A percentile compares a stretch with the other conserved stretches of the same genome.
Conservation (phyloP, 768 basidiomycete genomes). For the Tylopilus vinaceipallidus region DNA sequence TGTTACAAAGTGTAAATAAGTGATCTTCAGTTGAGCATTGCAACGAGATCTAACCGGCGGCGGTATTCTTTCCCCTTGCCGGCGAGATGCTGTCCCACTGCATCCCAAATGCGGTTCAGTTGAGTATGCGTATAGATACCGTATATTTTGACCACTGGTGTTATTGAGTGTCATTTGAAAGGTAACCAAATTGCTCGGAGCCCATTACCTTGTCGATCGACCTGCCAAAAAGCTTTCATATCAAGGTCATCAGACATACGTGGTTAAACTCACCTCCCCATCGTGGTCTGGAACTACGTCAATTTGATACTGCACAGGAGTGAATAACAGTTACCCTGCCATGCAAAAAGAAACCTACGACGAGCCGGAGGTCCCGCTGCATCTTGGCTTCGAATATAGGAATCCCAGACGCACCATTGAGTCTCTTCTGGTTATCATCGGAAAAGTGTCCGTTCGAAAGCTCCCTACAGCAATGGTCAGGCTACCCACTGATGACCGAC, state of each 20-base stretch:
- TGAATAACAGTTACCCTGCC: neutral
- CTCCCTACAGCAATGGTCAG: slow-evolving; percentile 41
- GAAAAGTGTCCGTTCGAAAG: slow-evolving; percentile 71
- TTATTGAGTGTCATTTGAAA: neutral
- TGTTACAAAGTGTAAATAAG: slow-evolving; percentile 18
- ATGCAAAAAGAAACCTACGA: slow-evolving; percentile 36
- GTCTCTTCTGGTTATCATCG: slow-evolving; percentile 60
- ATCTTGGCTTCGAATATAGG: slow-evolving; percentile 73
- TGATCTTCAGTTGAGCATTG: too few relatives aligned
- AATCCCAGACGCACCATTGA: slow-evolving; percentile 46
- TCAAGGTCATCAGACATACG: neutral
- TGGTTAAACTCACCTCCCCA: slow-evolving; percentile 21
- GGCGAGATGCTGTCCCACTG: slow-evolving; percentile 40
- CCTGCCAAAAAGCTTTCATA: slow-evolving; percentile 25
- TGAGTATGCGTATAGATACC: slow-evolving; percentile 51
- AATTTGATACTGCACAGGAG: slow-evolving; percentile 42
- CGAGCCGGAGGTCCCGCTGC: slow-evolving; percentile 48
- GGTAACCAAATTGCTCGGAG: neutral
- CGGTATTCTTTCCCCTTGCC: slow-evolving; percentile 52
- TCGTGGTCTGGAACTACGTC: slow-evolving; percentile 44
- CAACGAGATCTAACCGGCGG: slow-evolving; percentile 37
- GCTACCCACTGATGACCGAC: neutral
- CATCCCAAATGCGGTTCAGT: slow-evolving; percentile 47
- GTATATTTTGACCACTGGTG: slow-evolving; percentile 46
- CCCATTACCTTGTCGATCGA: slow-evolving; percentile 39